Conservation (phyloP, 2,329 filamentous ascomycete species). For the Phialophora tarda region DNA sequence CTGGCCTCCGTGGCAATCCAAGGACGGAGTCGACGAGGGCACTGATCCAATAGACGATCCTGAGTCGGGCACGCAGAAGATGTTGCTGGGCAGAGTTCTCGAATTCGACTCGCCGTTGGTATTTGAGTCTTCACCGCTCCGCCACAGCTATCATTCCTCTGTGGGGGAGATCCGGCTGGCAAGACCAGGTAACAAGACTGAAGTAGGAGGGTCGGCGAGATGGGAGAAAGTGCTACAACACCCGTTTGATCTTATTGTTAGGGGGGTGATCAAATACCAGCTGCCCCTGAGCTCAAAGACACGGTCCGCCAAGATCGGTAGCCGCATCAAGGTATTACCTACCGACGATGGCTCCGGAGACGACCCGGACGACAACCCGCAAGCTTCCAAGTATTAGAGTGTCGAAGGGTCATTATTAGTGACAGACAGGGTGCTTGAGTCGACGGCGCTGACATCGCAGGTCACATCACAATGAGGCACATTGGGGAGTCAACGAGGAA, state of each 20-base stretch:
- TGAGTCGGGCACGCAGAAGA: slow-evolving; percentile 71
- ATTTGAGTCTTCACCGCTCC: slow-evolving; percentile 89
- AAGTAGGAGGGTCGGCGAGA: slow-evolving; percentile 76
- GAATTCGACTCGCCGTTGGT: slow-evolving; percentile 85
- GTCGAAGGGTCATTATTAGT: neutral
- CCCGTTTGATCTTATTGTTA: slow-evolving; percentile 90
- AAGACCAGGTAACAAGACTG: slow-evolving; percentile 86
- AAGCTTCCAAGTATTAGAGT: neutral
- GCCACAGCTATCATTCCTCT: slow-evolving; percentile 72
- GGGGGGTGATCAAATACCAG: slow-evolving; percentile 86
- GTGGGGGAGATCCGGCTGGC: slow-evolving; percentile 81
- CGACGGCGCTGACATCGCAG: neutral
- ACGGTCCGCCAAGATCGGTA: slow-evolving; percentile 57
- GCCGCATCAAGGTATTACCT: slow-evolving; percentile 49
- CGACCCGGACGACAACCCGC: slow-evolving; percentile 14
- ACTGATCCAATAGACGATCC: slow-evolving; percentile 69
- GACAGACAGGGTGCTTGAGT: neutral
- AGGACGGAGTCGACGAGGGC: slow-evolving; percentile 57
- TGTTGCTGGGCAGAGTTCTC: slow-evolving; percentile 87
- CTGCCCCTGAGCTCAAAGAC: slow-evolving; percentile 63
- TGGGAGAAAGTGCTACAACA: slow-evolving; percentile 92
- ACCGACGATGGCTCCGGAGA: slow-evolving; percentile 42
- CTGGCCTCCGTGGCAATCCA: slow-evolving; percentile 35
- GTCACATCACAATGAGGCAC: neutral
- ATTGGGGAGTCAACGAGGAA: neutral